phyloP scores from a whole-genome alignment of 495 filamentous ascomycete species.

The Polyplosphaeria fusca region DNA sequence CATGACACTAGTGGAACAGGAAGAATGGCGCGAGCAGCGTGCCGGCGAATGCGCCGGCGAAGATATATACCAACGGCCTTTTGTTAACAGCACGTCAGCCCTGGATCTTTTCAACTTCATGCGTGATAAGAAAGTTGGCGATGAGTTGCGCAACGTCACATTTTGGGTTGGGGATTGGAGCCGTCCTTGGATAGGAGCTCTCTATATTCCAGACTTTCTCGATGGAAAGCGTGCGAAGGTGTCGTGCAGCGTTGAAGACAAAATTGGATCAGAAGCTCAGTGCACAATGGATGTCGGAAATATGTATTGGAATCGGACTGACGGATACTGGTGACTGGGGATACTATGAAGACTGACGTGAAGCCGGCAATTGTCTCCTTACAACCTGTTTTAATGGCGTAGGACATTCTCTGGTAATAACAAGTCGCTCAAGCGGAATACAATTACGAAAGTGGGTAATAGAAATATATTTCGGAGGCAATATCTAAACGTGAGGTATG shows the following conservation, averaged over 20 bases:
- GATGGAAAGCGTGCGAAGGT: not conserved
- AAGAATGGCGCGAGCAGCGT: not conserved
- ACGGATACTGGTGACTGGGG: no score
- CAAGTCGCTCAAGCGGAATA: no score
- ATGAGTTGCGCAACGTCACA: constrained; percentile 4
- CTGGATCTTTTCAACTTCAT: constrained; percentile 3
- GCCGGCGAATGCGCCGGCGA: not conserved
- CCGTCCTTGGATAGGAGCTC: constrained; percentile 1
- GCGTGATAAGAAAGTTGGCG: constrained; percentile 6
- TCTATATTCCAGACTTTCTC: not conserved
- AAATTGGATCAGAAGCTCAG: not conserved
- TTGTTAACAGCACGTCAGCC: not conserved
- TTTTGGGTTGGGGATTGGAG: constrained; percentile 12
- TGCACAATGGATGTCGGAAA: not conserved
- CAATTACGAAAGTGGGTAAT: no score
- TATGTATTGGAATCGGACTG: constrained; percentile 6
- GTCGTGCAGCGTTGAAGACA: not conserved
- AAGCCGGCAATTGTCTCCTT: no score
- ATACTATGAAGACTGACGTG: no score
- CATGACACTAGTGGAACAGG: not conserved
- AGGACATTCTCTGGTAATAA: no score
- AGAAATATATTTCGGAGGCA: no score
- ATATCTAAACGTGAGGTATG: constrained; percentile 7
- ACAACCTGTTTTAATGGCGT: no score
- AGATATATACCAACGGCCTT: constrained; percentile 3